Base-by-base conservation (phyloP, 1,284 basidiomycete genomes). In the Rhodofomes roseus region DNA sequence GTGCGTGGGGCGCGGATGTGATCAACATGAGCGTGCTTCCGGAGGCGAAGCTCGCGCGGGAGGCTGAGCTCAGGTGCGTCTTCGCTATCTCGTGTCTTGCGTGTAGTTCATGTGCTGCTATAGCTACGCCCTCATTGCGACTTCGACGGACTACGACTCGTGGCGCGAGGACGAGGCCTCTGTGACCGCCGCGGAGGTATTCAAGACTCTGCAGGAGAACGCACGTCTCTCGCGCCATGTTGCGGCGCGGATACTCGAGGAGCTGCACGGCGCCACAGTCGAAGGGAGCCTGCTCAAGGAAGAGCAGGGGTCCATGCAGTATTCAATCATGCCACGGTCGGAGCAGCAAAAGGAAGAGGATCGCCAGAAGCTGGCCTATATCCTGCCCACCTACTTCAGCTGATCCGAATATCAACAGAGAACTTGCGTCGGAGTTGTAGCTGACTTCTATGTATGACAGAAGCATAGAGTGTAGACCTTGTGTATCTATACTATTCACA, bases 1-100 rank as follows among this genome's bases (percentile, higher is more conserved):
- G 95, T 41, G 80, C 84, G 57, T 95, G 92, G 89, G 96, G 95
- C 14, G 96, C 89, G 6, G 95, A 97, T 74, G 80, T 97, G 69
- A 96, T 97, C 78, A 96, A 95, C 75, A 95, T 98, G 96, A 96
- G 92, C 60, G 92, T 93, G 52, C 79, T 99, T 37, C 96, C 96
- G 2, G 96, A 99, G 77, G 89, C 96, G 27, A 99, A 99, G 78
- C 80, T 98, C 25, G 96, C 96, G 2, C 79, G 96, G 27, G 96
- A 99, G 76, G 95, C 94, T 1, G 96, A 99, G 76, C 74, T 99
- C 18, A 89, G 90, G 93, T 95, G 63, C 57, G 29, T 11, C 4
- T 44, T 18, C 63, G 39, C 23, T 27, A 50, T 43, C 40, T 57
- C 39, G 37, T 37, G 36, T 52, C 12, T 18, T 52, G 25, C 39